phyloP scores from a whole-genome alignment of 179 eudicot species.

The Silene coronaria region DNA sequence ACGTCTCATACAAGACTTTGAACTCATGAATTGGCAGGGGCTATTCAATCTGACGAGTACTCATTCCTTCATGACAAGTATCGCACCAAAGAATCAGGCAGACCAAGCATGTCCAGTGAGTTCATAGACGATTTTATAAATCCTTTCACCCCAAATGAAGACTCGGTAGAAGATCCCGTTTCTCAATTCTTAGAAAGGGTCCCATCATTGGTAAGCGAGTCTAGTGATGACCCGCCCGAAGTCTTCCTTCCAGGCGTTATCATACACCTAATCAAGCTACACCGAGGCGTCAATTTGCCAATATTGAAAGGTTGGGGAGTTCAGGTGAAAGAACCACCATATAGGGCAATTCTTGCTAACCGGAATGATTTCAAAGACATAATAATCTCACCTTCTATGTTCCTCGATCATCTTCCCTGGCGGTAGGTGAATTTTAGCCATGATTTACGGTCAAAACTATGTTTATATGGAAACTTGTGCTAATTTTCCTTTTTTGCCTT shows the following conservation, averaged over 20 bases:
- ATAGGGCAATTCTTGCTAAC: slow-evolving; percentile 51
- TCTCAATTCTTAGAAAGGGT: slow-evolving; percentile 47
- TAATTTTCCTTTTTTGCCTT: background rate
- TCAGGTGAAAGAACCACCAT: slow-evolving; percentile 31
- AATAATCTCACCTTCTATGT: slow-evolving; percentile 61
- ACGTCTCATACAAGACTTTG: no score
- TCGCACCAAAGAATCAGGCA: slow-evolving; percentile 14
- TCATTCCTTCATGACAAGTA: slow-evolving; percentile 24
- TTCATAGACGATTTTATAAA: slow-evolving; percentile 26
- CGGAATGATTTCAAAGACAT: slow-evolving; percentile 65
- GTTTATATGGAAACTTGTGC: background rate
- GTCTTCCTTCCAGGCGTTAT: slow-evolving; percentile 56
- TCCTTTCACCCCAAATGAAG: slow-evolving; percentile 22
- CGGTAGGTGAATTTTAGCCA: slow-evolving; percentile 33
- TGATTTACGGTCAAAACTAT: background rate
- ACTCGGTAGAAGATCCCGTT: slow-evolving; percentile 35
- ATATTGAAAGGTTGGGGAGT: slow-evolving; percentile 43
- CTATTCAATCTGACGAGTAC: slow-evolving; percentile 22
- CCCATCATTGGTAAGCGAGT: slow-evolving; percentile 35
- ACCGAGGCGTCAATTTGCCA: slow-evolving; percentile 28
- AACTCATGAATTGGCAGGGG: slow-evolving; percentile 27
- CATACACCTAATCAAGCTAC: slow-evolving; percentile 48
- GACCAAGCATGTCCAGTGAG: slow-evolving; percentile 17
- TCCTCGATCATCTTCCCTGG: slow-evolving; percentile 87
- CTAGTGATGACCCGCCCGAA: slow-evolving; percentile 46